Percentiles rank a stretch among this genome's conserved stretches.
Evolutionary conservation across 2,329 filamentous ascomycete species (phyloP).

Genomic region (Microdochium paspali): DNA sequence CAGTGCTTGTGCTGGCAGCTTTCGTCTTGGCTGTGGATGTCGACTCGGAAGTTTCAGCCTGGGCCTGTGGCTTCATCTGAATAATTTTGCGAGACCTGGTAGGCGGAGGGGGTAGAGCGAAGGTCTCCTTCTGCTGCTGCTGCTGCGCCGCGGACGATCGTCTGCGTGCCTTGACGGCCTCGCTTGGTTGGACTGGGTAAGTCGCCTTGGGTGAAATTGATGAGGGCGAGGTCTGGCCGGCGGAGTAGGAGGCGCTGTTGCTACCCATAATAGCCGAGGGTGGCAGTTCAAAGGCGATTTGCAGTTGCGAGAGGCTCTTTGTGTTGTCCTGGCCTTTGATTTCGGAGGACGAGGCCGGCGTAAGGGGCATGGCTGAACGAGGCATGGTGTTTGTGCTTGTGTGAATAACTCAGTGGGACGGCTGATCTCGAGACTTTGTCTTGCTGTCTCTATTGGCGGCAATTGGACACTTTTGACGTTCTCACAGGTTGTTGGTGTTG

Average conservation of each 20-base stretch:
- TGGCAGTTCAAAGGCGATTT: slow-evolving; percentile 65
- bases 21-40: slow-evolving; percentile 8
- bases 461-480: no score
- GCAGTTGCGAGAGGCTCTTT: slow-evolving; percentile 49
- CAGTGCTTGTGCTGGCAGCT: slow-evolving; percentile 9
- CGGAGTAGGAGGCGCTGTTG: slow-evolving; percentile 27
- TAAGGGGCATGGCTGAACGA: slow-evolving; percentile 57
- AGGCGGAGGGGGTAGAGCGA: slow-evolving; percentile 82
- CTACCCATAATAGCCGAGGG: slow-evolving; percentile 53
- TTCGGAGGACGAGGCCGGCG: slow-evolving; percentile 72
- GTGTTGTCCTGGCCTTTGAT: slow-evolving; percentile 63
- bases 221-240: slow-evolving; percentile 29
- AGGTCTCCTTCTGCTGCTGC: slow-evolving; percentile 49
- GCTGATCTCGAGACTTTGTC: neutral
- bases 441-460: neutral
- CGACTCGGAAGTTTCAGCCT: slow-evolving; percentile 25
- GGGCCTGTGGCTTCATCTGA: slow-evolving; percentile 74
- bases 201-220: slow-evolving; percentile 16
- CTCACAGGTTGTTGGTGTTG: no score
- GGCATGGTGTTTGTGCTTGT: slow-evolving; percentile 40
- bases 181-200: slow-evolving; percentile 35
- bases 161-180: slow-evolving; percentile 42
- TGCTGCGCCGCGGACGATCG: slow-evolving; percentile 35
- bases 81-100: slow-evolving; percentile 93
- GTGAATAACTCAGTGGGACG: neutral